Base-by-base conservation (phyloP, 371 early-diverging fungal genomes). In the Zancudomyces culisetae region DNA sequence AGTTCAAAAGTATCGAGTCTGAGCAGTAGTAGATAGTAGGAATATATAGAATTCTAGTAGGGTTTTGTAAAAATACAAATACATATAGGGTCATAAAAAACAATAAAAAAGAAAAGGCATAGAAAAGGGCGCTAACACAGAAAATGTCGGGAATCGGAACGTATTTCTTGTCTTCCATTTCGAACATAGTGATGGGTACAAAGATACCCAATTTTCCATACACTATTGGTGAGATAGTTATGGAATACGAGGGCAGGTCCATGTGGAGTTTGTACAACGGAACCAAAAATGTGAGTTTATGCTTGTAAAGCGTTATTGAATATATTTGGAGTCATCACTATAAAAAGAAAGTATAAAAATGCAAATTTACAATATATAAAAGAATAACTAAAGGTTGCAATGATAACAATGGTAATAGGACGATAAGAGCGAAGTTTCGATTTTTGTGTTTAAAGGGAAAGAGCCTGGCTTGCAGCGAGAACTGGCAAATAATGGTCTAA, bases 401-500 rank as follows among this genome's bases (percentile, higher is more conserved):
- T 27, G 10, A 48, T 39, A 19, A 23, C 42, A 53, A 15, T 39
- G 12, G 15, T 43, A 52, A 27, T 58, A 85, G 83, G 79, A 81
- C 18, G 80, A 81, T 47, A 77, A 75, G 48, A 71, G 77, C n/a
- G 61, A 73, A 20, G 87, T 88, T 1, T 81, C 91, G 4, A 77
- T 94, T 2, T 91, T 94, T 60, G 75, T 82, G n/a, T 90, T 87
- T 56, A 89, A 90, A 59, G 67, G 75, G 49, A 59, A 62, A 13
- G 74, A 73, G 30, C 64, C 81, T 45, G 63, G 70, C 45, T 83
- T 84, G 52, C 75, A 73, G 54, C 55, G 82, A 6, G 73, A 77
- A 6, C 68, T 90, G 10, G 95, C 97, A 27, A 72, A 78, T 57
- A 92, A 96, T 59, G 84, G 88, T 0, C 78, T 91, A 51, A 85